These are phyloP conservation scores for Phlebiopsis flavidoalba DNA, from an alignment of 768 basidiomycete species.

Conservation along the genomic window DNA sequence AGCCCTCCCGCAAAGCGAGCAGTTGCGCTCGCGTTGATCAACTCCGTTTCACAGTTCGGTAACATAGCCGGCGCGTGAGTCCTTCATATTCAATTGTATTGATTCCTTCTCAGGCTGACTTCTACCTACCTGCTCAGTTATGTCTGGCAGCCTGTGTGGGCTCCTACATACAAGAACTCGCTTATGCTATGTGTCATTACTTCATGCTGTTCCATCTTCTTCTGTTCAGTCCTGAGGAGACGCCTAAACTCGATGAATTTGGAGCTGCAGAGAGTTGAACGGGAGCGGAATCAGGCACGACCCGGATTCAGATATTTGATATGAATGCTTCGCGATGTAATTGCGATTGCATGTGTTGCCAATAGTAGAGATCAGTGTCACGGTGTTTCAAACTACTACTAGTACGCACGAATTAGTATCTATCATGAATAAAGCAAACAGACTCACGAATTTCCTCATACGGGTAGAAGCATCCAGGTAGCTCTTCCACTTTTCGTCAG, in stretches of 20 bases:
- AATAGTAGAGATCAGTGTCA: neutral
- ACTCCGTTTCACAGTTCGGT: slow-evolving; percentile 75
- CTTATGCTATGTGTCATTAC: slow-evolving; percentile 39
- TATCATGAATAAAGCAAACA: neutral
- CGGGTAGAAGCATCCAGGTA: too few species aligned
- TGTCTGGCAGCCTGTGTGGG: slow-evolving; percentile 65
- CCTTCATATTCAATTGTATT: neutral
- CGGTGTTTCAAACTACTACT: too few species aligned
- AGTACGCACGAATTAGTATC: too few species aligned
- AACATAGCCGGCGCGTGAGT: slow-evolving; percentile 68
- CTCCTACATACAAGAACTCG: slow-evolving; percentile 61
- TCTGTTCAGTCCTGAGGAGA: slow-evolving; percentile 26
- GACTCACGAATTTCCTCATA: neutral
- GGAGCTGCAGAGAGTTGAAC: slow-evolving; percentile 31
- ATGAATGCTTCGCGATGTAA: slow-evolving; percentile 19
- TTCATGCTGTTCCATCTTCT: slow-evolving; percentile 24
- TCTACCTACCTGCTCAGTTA: slow-evolving; percentile 46
- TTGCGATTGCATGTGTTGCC: too few species aligned
- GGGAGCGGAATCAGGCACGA: slow-evolving; percentile 34
- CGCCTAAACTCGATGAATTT: slow-evolving; percentile 21
- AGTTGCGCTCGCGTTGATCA: slow-evolving; percentile 76
- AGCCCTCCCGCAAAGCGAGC: slow-evolving; percentile 83
- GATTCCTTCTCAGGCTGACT: neutral
- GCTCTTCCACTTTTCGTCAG: too few species aligned
- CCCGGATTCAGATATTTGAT: slow-evolving; percentile 47